Evolutionary conservation across 1,284 basidiomycete genomes (phyloP).

Genomic region (Austropuccinia psidii): DNA sequence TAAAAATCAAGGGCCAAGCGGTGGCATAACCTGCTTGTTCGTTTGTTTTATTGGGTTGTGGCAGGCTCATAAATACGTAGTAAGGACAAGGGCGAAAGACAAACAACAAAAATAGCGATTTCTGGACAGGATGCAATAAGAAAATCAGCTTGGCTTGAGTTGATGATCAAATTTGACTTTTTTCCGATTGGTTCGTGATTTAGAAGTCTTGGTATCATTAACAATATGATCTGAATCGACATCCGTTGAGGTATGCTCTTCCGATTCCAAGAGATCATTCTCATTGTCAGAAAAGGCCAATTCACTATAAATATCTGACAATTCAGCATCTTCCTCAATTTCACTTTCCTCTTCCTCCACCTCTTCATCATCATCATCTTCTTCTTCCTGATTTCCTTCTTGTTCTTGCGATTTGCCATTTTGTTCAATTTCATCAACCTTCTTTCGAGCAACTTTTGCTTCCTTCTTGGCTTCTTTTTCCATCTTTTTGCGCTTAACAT

Average conservation of each 20-base stretch:
- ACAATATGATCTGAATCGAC: too few relatives aligned
- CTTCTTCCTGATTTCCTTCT: conserved; percentile 59
- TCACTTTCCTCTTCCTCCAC: conserved; percentile 48
- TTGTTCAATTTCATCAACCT: conserved; percentile 42
- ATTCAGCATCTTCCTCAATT: conserved; percentile 41
- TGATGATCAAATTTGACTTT: too few relatives aligned
- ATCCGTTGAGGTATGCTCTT: conserved; percentile 36
- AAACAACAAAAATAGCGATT: too few relatives aligned
- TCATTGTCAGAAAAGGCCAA: conserved; percentile 43
- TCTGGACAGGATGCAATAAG: too few relatives aligned
- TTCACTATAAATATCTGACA: conserved; percentile 32
- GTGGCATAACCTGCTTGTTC: too few relatives aligned
- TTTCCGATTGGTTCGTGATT: too few relatives aligned
- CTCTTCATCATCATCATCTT: conserved; percentile 52
- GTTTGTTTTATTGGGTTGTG: too few relatives aligned
- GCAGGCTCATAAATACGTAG: too few relatives aligned
- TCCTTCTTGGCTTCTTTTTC: conserved; percentile 49
- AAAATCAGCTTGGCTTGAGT: too few relatives aligned
- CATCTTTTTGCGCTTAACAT: conserved; percentile 70
- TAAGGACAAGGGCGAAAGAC: too few relatives aligned
- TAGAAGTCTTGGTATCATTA: too few relatives aligned
- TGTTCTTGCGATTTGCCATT: conserved; percentile 57
- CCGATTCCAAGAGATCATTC: conserved; percentile 43
- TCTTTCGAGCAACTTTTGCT: conserved; percentile 42
- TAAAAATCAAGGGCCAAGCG: too few relatives aligned